Evolutionary conservation across 805 yeast species (phyloP).

Genomic region (Candida incommunis): DNA sequence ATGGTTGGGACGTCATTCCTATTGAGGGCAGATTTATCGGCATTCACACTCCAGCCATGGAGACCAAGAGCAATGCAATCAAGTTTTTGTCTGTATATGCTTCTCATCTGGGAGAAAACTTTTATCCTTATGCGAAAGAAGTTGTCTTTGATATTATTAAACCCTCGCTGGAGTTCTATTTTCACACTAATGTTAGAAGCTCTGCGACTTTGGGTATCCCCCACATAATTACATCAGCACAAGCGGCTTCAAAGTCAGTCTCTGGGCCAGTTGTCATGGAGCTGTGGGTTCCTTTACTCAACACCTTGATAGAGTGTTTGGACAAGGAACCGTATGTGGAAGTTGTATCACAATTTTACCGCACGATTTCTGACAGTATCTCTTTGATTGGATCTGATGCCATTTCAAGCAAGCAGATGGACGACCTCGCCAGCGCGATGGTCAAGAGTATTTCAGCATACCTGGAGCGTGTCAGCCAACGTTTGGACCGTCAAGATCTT

Average conservation of each 20-base stretch:
- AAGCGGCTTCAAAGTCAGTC: slow-evolving; percentile 37
- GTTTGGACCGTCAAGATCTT: slow-evolving; percentile 40
- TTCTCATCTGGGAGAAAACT: slow-evolving; percentile 64
- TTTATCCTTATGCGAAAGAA: slow-evolving; percentile 70
- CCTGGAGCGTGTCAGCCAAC: slow-evolving; percentile 52
- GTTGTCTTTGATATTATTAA: slow-evolving; percentile 65
- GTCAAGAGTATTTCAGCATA: slow-evolving; percentile 50
- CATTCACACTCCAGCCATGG: slow-evolving; percentile 85
- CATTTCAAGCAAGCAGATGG: slow-evolving; percentile 36
- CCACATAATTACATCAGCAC: slow-evolving; percentile 52
- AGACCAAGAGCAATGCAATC: slow-evolving; percentile 87
- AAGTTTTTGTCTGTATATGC: slow-evolving; percentile 79
- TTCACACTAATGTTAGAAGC: slow-evolving; percentile 88
- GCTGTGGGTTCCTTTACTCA: slow-evolving; percentile 59
- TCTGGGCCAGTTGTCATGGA: slow-evolving; percentile 44
- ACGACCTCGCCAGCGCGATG: slow-evolving; percentile 43
- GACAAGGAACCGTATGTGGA: slow-evolving; percentile 75
- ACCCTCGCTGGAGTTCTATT: slow-evolving; percentile 81
- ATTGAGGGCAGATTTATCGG: slow-evolving; percentile 88
- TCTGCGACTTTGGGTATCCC: slow-evolving; percentile 82
- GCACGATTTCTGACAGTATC: slow-evolving; percentile 52
- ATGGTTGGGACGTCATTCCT: slow-evolving; percentile 91
- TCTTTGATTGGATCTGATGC: slow-evolving; percentile 49
- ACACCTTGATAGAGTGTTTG: slow-evolving; percentile 52
- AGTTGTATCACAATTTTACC: slow-evolving; percentile 62